Percentiles rank a stretch among this genome's conserved stretches.
Conservation (phyloP, 164 flowering plant genomes). For the Vitis rupestris region DNA sequence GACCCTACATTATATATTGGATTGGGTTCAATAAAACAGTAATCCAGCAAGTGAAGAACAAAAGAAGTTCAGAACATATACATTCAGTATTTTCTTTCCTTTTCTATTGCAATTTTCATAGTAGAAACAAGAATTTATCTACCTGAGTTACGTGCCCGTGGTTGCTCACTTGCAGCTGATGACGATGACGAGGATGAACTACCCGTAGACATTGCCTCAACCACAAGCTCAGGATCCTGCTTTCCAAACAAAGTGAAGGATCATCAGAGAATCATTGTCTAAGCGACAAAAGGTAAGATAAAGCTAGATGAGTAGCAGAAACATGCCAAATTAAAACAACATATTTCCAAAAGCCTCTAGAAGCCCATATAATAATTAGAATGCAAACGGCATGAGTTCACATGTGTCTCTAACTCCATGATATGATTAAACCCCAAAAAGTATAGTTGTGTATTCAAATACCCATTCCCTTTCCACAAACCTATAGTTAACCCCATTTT, state of each 20-base stretch:
- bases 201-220: slow-evolving; percentile 71
- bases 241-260: slow-evolving; percentile 7
- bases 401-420: background rate
- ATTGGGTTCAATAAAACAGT: background rate
- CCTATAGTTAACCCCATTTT: too few relatives aligned
- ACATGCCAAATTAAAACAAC: background rate
- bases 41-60: background rate
- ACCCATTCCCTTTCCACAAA: too few relatives aligned
- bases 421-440: background rate
- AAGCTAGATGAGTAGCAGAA: background rate
- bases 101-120: background rate
- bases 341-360: background rate
- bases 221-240: slow-evolving; percentile 90
- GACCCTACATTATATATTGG: slow-evolving; percentile 48
- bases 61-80: too few relatives aligned
- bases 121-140: background rate
- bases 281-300: background rate
- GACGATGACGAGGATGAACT: slow-evolving; percentile 56
- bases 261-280: background rate
- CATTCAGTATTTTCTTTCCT: too few relatives aligned
- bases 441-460: background rate
- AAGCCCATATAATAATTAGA: too few relatives aligned
- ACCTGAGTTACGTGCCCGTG: slow-evolving; percentile 65
- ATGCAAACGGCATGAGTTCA: too few relatives aligned
- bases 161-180: slow-evolving; percentile 44